Evolutionary conservation across 257 asterid genomes (phyloP), one percentile per base, ranked within the genome.

Genomic region (Linaria vulgaris): DNA sequence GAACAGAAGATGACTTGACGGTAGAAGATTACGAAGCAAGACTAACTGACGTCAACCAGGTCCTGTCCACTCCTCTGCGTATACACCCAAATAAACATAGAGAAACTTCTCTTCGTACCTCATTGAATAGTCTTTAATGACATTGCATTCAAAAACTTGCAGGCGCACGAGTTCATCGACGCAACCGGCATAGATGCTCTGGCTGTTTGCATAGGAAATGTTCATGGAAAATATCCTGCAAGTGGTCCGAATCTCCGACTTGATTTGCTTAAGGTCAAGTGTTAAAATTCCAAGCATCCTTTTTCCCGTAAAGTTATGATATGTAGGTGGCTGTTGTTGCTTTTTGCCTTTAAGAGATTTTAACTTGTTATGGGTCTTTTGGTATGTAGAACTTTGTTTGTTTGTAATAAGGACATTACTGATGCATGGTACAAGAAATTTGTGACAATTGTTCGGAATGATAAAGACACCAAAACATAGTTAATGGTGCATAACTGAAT

Each of bases 171-270:
- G 74, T 92, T 92, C 86, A 85, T 92, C 34, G 91, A 87, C 63
- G 69, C 88, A 4, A 92, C 99, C 8, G 87, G 86, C 34, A 82
- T 92, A 68, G 99, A 87, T 78, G 91, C 95, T 66, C 84, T 92
- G 90, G 99, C 99, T 59, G 97, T 92, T 75, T 92, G 97, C 75
- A 78, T 92, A 13, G 99, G 97, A 31, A 92, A 92, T 62, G 97
- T 92, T 71, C 99, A 92, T 64, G 99, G 99, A 70, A 87, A 84
- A 75, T 92, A 92, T 76, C 94, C 95, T 46, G 80, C 86, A 27
- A 76, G 85, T 57, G 96, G 99, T 60, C 96, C 97, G 41, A 87
- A 87, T 69, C 87, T 92, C 46, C 79, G 89, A 73, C 94, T 92
- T 66, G 96, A 87, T 83, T 81, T 92, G 80, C 96, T 92, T 12